Percentiles rank a stretch among this genome's conserved stretches.
phyloP scores from a whole-genome alignment of 1,284 basidiomycete species.

The Ganoderma lingzhi region DNA sequence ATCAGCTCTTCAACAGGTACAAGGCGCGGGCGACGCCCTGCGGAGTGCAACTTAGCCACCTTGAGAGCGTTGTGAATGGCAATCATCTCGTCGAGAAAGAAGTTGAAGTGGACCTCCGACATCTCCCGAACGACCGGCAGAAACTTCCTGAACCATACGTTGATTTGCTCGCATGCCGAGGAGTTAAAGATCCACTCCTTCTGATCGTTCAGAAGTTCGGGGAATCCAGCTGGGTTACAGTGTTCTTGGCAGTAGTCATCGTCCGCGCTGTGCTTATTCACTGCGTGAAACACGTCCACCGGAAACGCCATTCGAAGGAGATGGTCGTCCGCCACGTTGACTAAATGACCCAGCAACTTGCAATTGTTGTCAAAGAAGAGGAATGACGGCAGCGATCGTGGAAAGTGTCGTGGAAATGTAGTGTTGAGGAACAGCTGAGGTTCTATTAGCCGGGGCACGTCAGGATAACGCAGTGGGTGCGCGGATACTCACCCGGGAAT shows the following conservation, averaged over 20 bases:
- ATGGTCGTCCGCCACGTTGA: not conserved
- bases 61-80: not conserved
- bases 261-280: conserved; percentile 42
- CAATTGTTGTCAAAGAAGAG: conserved; percentile 45
- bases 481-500: not conserved
- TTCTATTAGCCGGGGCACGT: no score
- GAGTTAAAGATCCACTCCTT: conserved; percentile 44
- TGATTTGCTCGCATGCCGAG: conserved; percentile 35
- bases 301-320: conserved; percentile 31
- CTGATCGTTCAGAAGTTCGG: conserved; percentile 34
- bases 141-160: conserved; percentile 33
- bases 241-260: conserved; percentile 40
- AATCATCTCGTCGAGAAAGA: conserved; percentile 50
- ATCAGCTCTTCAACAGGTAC: not conserved
- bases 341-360: conserved; percentile 20
- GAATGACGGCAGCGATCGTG: conserved; percentile 2
- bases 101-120: conserved; percentile 37
- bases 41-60: not conserved
- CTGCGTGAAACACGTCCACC: conserved; percentile 46
- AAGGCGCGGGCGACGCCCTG: not conserved
- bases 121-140: conserved; percentile 44
- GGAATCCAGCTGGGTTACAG: conserved; percentile 43
- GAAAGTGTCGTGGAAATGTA: not conserved
- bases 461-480: rapidly evolving
- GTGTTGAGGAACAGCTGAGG: not conserved